Evolutionary conservation across 2,329 filamentous ascomycete genomes (phyloP).

Genomic region (Diaporthe ilicicola): DNA sequence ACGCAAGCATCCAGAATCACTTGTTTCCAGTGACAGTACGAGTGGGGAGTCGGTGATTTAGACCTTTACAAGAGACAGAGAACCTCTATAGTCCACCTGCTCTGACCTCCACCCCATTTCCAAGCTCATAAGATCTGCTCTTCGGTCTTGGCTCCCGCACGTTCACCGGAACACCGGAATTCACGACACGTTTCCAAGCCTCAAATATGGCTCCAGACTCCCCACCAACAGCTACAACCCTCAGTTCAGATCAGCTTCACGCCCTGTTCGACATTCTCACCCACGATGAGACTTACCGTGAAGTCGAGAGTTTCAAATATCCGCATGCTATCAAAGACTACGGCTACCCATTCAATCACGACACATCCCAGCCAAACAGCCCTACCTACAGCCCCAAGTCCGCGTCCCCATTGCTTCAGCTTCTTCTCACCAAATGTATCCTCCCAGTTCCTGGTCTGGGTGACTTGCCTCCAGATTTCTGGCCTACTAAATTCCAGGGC

Average conservation of each 20-base stretch:
- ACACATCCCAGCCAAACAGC: not conserved
- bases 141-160: too few relatives aligned
- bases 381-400: constrained; percentile 44
- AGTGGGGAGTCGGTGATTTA: not conserved
- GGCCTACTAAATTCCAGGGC: constrained; percentile 67
- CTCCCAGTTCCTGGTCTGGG: constrained; percentile 72
- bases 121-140: not conserved
- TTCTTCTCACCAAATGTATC: constrained; percentile 70
- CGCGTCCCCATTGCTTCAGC: constrained; percentile 72
- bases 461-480: constrained; percentile 71
- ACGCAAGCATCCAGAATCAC: not conserved
- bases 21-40: not conserved
- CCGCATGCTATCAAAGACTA: constrained; percentile 71
- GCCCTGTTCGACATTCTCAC: constrained; percentile 69
- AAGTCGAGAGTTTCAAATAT: constrained; percentile 77
- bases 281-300: constrained; percentile 68
- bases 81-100: too few relatives aligned
- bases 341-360: constrained; percentile 70
- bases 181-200: not conserved
- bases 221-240: constrained; percentile 24
- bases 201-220: constrained; percentile 21
- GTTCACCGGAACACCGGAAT: not conserved
- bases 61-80: not conserved
- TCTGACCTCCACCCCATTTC: not conserved
- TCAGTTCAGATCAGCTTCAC: constrained; percentile 52